Evolutionary conservation across 2,329 filamentous ascomycete genomes (phyloP), one percentile per base, ranked within the genome.

Genomic region (Colletotrichum acutatum): DNA sequence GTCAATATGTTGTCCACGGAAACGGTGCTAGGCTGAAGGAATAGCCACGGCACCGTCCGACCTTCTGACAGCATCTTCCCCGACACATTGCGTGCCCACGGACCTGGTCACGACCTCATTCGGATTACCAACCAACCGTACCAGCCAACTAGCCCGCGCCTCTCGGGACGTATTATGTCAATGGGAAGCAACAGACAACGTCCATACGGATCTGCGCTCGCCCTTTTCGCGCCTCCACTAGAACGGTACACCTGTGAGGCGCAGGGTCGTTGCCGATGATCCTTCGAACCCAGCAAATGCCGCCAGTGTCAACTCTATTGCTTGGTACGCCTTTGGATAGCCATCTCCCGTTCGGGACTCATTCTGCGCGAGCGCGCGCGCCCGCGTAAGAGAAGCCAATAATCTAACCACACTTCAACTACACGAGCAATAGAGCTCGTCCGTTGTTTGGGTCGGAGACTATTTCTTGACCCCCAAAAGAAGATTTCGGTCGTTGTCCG

Each of bases 211-310:
- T 64, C 22, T 64, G 46, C 14, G 22, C 46, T 37, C 24, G 19
- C 24, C 22, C 14, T 26, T 46, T 42, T 19, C 63, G 32, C 34
- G 63, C 26, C 63, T 59, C 64, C 22, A 28, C 28, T n/a, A n/a
- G 9, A 5, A 28, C 42, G 37, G 42, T 60, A 16, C 49, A n/a
- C 42, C 42, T 49, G 19, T 49, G 42, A n/a, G 61, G 46, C 64
- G 32, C 30, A 46, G 63, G 63, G 34, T 53, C 37, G 54, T 67
- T 22, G 56, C 37, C 42, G 65, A n/a, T n/a, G 65, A 61, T 61
- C 65, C 30, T 26, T 53, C 32, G 16, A 42, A 42, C 64, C 19
- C 28, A 37, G 28, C 42, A 60, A 24, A 52, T 52, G 42, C 37
- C 30, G 14, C 42, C 54, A 26, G n/a, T 53, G 30, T 61, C 16